These are phyloP conservation scores for Termitomyces sp. DNA, from an alignment of 768 basidiomycete species.

Conservation along the genomic window DNA sequence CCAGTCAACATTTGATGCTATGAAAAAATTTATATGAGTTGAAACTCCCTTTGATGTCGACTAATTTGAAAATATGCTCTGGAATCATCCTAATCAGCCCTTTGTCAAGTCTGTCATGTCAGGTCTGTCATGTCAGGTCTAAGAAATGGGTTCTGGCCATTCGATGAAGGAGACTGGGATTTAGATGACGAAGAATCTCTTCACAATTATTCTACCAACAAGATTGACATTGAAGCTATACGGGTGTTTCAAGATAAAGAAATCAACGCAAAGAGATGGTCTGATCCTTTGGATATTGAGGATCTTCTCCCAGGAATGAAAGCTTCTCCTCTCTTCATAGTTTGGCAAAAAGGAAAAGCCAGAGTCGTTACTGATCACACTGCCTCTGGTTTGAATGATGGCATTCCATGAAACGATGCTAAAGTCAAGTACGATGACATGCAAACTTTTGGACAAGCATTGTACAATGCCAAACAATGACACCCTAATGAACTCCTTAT, in stretches of 20 bases:
- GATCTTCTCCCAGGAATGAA: slow-evolving; percentile 13
- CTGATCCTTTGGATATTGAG: neutral
- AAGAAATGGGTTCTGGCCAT: slow-evolving; percentile 5
- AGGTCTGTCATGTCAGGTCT: slow-evolving; percentile 4
- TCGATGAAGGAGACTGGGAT: neutral
- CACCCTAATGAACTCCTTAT: too few relatives aligned
- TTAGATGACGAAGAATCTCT: neutral
- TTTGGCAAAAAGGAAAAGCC: too few relatives aligned
- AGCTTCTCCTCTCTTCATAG: slow-evolving; percentile 14
- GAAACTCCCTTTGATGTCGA: too few relatives aligned
- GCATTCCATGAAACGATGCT: slow-evolving; percentile 15
- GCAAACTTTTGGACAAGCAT: neutral
- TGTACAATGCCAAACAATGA: too few relatives aligned
- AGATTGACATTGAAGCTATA: neutral
- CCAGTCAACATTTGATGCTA: too few relatives aligned
- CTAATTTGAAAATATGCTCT: too few relatives aligned
- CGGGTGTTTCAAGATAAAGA: slow-evolving; percentile 9
- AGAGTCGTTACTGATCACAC: neutral
- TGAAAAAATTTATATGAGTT: too few relatives aligned
- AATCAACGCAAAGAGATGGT: neutral
- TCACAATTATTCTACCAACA: neutral
- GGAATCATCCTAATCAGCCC: slow-evolving; percentile 2
- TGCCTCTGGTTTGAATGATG: slow-evolving; percentile 18
- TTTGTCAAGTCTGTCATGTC: too few relatives aligned
- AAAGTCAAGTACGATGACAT: too few relatives aligned